These are phyloP conservation scores for Fusarium longipes DNA, from an alignment of 2,329 filamentous ascomycete genomes.

Conservation along the genomic window DNA sequence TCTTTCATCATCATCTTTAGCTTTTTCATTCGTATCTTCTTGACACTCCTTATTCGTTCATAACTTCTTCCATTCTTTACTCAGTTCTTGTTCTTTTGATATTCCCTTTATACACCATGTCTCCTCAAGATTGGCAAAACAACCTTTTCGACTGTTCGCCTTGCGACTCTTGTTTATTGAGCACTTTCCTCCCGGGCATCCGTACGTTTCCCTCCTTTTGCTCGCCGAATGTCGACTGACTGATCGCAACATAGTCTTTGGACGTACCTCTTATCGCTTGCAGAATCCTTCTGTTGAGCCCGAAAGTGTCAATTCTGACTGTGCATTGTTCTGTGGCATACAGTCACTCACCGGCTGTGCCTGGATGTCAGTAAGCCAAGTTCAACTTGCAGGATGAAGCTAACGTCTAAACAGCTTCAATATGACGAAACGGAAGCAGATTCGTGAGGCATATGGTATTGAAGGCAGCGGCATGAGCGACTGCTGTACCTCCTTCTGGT, in stretches of 20 bases:
- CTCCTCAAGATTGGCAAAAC: not conserved
- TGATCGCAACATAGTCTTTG: not conserved
- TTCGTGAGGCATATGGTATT: slow-evolving; percentile 13
- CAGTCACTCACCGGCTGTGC: not conserved
- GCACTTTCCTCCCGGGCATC: not conserved
- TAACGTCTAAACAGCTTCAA: not conserved
- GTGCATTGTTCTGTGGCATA: not conserved
- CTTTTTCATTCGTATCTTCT: not conserved
- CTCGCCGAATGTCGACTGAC: not conserved
- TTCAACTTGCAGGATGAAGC: not conserved
- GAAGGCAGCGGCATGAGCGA: slow-evolving; percentile 17
- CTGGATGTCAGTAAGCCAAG: not conserved
- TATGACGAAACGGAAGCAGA: not conserved
- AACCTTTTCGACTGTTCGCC: not conserved
- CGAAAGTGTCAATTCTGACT: not conserved
- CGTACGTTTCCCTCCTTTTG: not conserved
- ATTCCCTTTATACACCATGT: not conserved
- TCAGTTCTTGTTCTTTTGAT: not conserved
- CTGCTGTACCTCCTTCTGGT: slow-evolving; percentile 21
- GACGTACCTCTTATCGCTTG: not conserved
- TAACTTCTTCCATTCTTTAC: not conserved
- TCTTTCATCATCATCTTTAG: not conserved
- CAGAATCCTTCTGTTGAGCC: not conserved
- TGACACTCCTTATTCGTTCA: not conserved
- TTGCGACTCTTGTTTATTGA: not conserved